phyloP scores from a whole-genome alignment of 2,329 filamentous ascomycete genomes.

The Fusarium odoratissimum region DNA sequence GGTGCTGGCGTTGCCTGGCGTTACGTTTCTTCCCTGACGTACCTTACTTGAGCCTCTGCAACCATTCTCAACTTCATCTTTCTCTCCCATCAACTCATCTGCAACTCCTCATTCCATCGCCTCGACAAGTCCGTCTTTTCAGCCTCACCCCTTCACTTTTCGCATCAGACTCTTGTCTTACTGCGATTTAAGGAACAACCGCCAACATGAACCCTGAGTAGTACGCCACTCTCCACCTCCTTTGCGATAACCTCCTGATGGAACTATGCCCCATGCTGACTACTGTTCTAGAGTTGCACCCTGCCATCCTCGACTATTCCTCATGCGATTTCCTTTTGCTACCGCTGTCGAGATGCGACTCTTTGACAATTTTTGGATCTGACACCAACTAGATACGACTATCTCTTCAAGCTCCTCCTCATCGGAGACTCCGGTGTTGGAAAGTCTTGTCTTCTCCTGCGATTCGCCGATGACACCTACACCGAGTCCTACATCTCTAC shows the following conservation, averaged over 20 bases:
- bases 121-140: slow-evolving; percentile 12
- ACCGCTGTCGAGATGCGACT: slow-evolving; percentile 16
- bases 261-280: slow-evolving; percentile 41
- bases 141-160: slow-evolving; percentile 3
- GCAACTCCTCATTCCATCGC: slow-evolving; percentile 36
- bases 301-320: slow-evolving; percentile 11
- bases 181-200: slow-evolving; percentile 39
- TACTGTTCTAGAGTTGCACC: slow-evolving; percentile 42
- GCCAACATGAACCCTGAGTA: slow-evolving; percentile 91
- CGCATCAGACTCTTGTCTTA: slow-evolving; percentile 15
- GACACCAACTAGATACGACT: slow-evolving; percentile 86
- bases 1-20: slow-evolving; percentile 46
- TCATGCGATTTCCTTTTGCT: slow-evolving; percentile 1
- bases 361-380: slow-evolving; percentile 36
- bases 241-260: slow-evolving; percentile 49
- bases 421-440: slow-evolving; percentile 99
- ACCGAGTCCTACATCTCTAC: slow-evolving; percentile 99
- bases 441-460: slow-evolving; percentile 98
- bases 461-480: slow-evolving; percentile 99
- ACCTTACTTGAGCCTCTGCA: slow-evolving; percentile 49
- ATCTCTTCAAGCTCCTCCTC: slow-evolving; percentile 99
- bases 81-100: slow-evolving; percentile 47
- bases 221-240: slow-evolving; percentile 67
- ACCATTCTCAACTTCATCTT: slow-evolving; percentile 44
- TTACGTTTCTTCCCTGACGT: slow-evolving; percentile 53